A percentile compares a stretch with the other conserved stretches of the same genome.
Conservation (phyloP, 2,329 filamentous ascomycete species). For the Fusarium anthophilum region DNA sequence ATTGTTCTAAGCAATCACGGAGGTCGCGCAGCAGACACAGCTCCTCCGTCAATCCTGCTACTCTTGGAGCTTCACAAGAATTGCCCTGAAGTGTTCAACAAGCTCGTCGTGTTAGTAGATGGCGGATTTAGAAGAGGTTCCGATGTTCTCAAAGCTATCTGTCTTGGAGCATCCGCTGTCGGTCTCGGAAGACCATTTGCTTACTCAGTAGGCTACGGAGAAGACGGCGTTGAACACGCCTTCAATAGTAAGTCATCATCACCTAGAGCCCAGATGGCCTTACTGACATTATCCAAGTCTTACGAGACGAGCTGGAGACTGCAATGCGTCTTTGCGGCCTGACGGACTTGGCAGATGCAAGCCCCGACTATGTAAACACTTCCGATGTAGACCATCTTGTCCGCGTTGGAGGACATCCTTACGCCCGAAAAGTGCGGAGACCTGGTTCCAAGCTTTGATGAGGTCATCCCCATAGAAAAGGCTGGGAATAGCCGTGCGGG, state of each 20-base stretch:
- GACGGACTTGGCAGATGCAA: not conserved
- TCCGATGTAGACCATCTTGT: not conserved
- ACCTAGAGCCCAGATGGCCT: not conserved
- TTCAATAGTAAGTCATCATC: not conserved
- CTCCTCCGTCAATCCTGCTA: not conserved
- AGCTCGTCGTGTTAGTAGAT: not conserved
- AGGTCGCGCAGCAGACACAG: slow-evolving; percentile 63
- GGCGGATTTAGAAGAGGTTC: not conserved
- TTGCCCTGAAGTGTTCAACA: not conserved
- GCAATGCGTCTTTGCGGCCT: not conserved
- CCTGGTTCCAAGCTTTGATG: not conserved
- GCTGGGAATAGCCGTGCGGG: not conserved
- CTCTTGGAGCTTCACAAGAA: not conserved
- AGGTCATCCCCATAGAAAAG: not conserved
- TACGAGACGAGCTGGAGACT: not conserved
- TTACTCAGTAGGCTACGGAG: not conserved
- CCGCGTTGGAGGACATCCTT: not conserved
- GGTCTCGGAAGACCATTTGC: not conserved
- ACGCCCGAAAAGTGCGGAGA: not conserved
- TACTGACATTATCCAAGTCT: not conserved
- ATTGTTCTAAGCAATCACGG: slow-evolving; percentile 79
- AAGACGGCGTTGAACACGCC: not conserved
- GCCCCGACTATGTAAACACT: slow-evolving; percentile 1
- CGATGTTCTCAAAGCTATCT: not conserved
- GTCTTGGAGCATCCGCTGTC: not conserved